A percentile compares a stretch with the other conserved stretches of the same genome.
phyloP scores from a whole-genome alignment of 176 grass and related monocot genomes.

The Coix lacrymajobi region DNA sequence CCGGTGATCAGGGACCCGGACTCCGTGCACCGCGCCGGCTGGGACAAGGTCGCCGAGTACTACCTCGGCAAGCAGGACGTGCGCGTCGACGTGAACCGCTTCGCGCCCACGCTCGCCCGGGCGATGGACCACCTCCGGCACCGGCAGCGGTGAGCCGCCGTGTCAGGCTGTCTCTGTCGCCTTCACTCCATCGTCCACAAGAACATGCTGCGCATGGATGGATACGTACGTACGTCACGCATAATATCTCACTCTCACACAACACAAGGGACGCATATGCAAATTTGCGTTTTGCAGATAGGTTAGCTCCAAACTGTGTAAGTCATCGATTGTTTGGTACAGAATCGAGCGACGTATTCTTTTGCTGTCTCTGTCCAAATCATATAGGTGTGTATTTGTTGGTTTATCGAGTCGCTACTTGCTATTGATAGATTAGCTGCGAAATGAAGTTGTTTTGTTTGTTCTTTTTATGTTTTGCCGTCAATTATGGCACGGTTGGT shows the following conservation, averaged over 20 bases:
- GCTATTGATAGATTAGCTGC: background rate
- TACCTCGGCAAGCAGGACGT: conserved; percentile 84
- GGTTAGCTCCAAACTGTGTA: background rate
- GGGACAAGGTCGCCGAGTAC: conserved; percentile 70
- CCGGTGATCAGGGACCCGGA: conserved; percentile 63
- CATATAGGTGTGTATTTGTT: background rate
- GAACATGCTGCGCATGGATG: background rate
- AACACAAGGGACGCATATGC: background rate
- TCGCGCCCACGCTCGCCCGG: conserved; percentile 42
- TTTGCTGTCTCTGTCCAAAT: background rate
- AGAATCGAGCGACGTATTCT: background rate
- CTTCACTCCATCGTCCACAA: background rate
- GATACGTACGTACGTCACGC: background rate
- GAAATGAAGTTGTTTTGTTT: background rate
- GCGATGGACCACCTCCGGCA: conserved; percentile 45
- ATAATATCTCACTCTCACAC: background rate
- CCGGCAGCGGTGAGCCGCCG: background rate
- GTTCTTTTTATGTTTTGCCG: background rate
- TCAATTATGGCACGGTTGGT: background rate
- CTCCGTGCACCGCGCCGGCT: conserved; percentile 53
- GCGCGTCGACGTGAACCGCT: conserved; percentile 42
- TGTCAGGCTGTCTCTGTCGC: background rate
- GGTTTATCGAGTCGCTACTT: background rate
- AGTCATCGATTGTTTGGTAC: background rate
- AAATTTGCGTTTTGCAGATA: background rate